These are phyloP conservation scores for Hypoxylon sp. DNA, from an alignment of 2,329 filamentous ascomycete species.

Conservation along the genomic window DNA sequence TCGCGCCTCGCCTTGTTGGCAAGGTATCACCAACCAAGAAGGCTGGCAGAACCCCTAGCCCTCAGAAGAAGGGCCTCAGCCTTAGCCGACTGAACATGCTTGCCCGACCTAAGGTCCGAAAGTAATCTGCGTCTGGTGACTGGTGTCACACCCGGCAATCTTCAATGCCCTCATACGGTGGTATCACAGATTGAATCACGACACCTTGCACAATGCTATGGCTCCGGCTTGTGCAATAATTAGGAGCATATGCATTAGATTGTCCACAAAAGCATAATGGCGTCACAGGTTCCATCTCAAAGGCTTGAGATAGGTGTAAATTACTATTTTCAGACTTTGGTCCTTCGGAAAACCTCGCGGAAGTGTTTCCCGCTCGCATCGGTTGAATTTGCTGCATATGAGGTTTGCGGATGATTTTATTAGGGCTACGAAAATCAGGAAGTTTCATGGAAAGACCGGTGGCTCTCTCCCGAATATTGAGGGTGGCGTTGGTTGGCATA, in stretches of 20 bases:
- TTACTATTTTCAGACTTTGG: conserved; percentile 3
- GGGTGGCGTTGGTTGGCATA: conserved; percentile 19
- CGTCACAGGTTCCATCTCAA: conserved; percentile 23
- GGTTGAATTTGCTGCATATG: conserved; percentile 33
- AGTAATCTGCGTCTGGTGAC: conserved; percentile 51
- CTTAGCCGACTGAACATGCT: conserved; percentile 74
- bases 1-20: conserved; percentile 64
- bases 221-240: conserved; percentile 18
- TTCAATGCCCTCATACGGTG: not conserved
- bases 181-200: conserved; percentile 16
- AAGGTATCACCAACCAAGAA: conserved; percentile 57
- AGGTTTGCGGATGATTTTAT: conserved; percentile 33
- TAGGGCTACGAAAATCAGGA: conserved; percentile 35
- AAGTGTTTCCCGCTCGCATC: conserved; percentile 6
- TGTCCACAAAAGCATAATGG: conserved; percentile 28
- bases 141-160: conserved; percentile 7
- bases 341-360: conserved; percentile 12
- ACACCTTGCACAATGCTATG: conserved; percentile 1
- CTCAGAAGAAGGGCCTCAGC: conserved; percentile 66
- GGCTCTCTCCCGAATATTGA: conserved; percentile 18
- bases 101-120: conserved; percentile 71
- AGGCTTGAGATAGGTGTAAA: conserved; percentile 18
- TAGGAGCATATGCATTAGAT: conserved; percentile 32
- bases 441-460: conserved; percentile 20
- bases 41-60: conserved; percentile 56